Evolutionary conservation across 139 green algal genomes (phyloP).

Genomic region (Tetradesmus lagerheimii): DNA sequence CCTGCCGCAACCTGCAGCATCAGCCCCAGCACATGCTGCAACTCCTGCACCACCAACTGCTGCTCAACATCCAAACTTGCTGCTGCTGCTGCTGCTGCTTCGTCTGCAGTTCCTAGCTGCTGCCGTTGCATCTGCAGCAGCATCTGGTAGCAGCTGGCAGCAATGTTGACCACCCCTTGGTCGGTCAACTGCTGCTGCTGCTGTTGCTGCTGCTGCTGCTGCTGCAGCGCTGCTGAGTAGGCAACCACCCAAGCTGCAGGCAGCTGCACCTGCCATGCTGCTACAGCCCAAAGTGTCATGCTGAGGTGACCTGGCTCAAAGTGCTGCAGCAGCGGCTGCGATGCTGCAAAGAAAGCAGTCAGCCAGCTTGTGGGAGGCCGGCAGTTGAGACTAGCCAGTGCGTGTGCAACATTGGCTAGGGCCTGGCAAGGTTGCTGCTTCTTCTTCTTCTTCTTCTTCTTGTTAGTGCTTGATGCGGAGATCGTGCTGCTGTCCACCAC

Average conservation of each 20-base stretch:
- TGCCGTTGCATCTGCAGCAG: slow-evolving; percentile 15
- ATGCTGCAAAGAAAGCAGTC: background rate
- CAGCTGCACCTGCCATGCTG: slow-evolving; percentile 7
- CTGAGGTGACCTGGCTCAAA: slow-evolving; percentile 10
- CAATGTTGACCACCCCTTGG: slow-evolving; percentile 17
- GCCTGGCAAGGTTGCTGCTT: slow-evolving; percentile 56
- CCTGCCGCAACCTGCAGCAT: slow-evolving; percentile 11
- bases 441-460: background rate
- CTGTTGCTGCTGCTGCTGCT: slow-evolving; percentile 33
- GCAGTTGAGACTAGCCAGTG: slow-evolving; percentile 52
- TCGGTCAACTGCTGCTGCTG: background rate
- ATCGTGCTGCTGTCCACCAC: too few relatives aligned
- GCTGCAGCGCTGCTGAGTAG: background rate
- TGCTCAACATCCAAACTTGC: background rate
- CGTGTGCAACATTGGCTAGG: slow-evolving; percentile 62
- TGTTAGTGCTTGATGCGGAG: background rate
- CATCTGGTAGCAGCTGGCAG: slow-evolving; percentile 37
- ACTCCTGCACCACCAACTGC: background rate
- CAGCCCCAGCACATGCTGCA: slow-evolving; percentile 6
- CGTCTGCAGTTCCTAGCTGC: background rate
- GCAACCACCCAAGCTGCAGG: background rate
- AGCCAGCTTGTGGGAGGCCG: background rate
- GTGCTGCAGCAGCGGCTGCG: background rate
- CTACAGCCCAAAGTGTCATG: slow-evolving; percentile 22
- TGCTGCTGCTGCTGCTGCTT: slow-evolving; percentile 10